A percentile compares a stretch with the other conserved stretches of the same genome.
These are phyloP conservation scores for Yamadazyma jaroonii DNA, from an alignment of 1,139 yeast genomes.

Conservation along the genomic window DNA sequence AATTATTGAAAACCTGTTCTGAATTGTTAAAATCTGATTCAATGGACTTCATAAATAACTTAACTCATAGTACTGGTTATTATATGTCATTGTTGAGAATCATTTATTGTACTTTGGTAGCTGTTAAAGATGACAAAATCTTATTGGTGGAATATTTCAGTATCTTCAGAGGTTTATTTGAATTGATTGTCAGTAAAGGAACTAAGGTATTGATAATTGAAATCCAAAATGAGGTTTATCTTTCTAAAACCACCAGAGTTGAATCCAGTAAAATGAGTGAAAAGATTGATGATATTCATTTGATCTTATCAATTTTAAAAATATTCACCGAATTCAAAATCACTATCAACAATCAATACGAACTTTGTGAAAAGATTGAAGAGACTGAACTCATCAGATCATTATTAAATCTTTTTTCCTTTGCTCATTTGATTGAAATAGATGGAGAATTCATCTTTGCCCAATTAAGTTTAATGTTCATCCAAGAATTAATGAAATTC, in stretches of 20 bases:
- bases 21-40: constrained; percentile 46
- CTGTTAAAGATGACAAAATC: constrained; percentile 39
- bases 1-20: constrained; percentile 38
- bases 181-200: constrained; percentile 57
- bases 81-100: constrained; percentile 65
- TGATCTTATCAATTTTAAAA: constrained; percentile 62
- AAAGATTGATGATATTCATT: constrained; percentile 61
- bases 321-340: constrained; percentile 53
- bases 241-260: constrained; percentile 31
- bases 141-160: constrained; percentile 49
- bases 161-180: constrained; percentile 55
- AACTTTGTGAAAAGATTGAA: constrained; percentile 51
- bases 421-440: constrained; percentile 60
- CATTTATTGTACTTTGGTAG: constrained; percentile 45
- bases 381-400: constrained; percentile 63
- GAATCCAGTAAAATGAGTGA: constrained; percentile 32
- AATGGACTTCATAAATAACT: constrained; percentile 41
- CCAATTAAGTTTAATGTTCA: constrained; percentile 65
- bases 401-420: constrained; percentile 63
- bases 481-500: constrained; percentile 65
- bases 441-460: constrained; percentile 70
- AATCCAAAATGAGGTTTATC: constrained; percentile 54
- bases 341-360: constrained; percentile 45
- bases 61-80: constrained; percentile 37
- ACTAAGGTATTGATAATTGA: constrained; percentile 52